Evolutionary conservation across 2,329 filamentous ascomycete genomes (phyloP).

Genomic region (Trichoderma semiorbis): DNA sequence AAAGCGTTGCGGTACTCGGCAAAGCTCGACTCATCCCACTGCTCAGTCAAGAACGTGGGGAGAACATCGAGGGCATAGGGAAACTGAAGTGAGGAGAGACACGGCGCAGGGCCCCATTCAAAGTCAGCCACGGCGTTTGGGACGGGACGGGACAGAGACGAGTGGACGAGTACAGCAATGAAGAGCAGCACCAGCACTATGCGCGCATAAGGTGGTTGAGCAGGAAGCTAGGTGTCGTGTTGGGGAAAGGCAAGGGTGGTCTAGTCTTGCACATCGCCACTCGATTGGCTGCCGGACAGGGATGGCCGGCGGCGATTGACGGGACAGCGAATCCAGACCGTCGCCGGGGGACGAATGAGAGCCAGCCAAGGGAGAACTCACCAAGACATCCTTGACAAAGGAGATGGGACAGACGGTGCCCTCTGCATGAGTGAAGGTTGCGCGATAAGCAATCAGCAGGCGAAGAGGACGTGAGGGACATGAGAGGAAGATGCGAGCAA

Average conservation of each 20-base stretch:
- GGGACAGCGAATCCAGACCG: slow-evolving; percentile 17
- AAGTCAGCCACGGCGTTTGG: slow-evolving; percentile 15
- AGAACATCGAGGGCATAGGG: slow-evolving; percentile 70
- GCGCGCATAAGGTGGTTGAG: slow-evolving; percentile 14
- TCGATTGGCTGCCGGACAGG: slow-evolving; percentile 19
- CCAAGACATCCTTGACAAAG: slow-evolving; percentile 78
- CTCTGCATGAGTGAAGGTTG: slow-evolving; percentile 47
- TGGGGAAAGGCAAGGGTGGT: slow-evolving; percentile 16
- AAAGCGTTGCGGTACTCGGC: slow-evolving; percentile 67
- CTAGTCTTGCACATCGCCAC: slow-evolving; percentile 7
- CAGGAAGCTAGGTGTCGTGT: slow-evolving; percentile 15
- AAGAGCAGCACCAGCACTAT: neutral
- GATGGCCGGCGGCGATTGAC: slow-evolving; percentile 17
- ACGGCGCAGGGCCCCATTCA: neutral
- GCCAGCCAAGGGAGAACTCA: slow-evolving; percentile 46
- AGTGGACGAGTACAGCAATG: neutral
- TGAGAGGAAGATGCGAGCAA: neutral
- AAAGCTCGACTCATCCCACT: slow-evolving; percentile 67
- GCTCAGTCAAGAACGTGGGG: slow-evolving; percentile 57
- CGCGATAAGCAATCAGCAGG: slow-evolving; percentile 18
- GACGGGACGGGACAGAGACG: neutral
- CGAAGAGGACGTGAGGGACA: neutral
- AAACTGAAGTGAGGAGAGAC: slow-evolving; percentile 50
- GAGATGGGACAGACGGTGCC: slow-evolving; percentile 80
- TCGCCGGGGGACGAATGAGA: slow-evolving; percentile 21